phyloP scores from a whole-genome alignment of 352 stramenopile species.

The Pythium sp. region DNA sequence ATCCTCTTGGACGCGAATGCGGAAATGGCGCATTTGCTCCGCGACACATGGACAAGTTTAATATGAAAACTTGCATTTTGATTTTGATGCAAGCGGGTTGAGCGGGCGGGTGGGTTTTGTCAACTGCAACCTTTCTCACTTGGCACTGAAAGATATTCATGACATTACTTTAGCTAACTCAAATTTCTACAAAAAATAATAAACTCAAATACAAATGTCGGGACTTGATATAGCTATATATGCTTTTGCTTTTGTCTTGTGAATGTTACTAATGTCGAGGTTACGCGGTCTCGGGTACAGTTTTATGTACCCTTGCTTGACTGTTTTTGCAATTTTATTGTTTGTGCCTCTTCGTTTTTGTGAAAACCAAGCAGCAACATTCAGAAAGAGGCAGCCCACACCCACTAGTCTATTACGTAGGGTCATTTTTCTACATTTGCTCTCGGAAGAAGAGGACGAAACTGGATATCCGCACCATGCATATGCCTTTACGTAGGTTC shows the following conservation, averaged over 20 bases:
- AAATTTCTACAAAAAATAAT: no score
- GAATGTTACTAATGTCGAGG: not conserved
- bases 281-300: not conserved
- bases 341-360: not conserved
- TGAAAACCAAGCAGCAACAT: not conserved
- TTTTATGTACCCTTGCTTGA: not conserved
- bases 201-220: not conserved
- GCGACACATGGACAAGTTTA: not conserved
- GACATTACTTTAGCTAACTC: not conserved
- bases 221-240: not conserved
- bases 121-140: not conserved
- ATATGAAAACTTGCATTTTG: not conserved
- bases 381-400: not conserved
- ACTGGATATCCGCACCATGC: not conserved
- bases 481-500: not conserved
- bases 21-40: not conserved
- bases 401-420: not conserved
- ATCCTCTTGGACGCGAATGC: conserved; percentile 2
- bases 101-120: not conserved
- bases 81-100: not conserved
- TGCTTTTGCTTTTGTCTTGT: not conserved
- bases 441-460: not conserved
- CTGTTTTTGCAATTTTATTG: not conserved
- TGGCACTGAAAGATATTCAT: not conserved
- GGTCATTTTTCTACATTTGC: not conserved